Evolutionary conservation across 495 filamentous ascomycete genomes (phyloP).

Genomic region (Aspergillus homomorphus): DNA sequence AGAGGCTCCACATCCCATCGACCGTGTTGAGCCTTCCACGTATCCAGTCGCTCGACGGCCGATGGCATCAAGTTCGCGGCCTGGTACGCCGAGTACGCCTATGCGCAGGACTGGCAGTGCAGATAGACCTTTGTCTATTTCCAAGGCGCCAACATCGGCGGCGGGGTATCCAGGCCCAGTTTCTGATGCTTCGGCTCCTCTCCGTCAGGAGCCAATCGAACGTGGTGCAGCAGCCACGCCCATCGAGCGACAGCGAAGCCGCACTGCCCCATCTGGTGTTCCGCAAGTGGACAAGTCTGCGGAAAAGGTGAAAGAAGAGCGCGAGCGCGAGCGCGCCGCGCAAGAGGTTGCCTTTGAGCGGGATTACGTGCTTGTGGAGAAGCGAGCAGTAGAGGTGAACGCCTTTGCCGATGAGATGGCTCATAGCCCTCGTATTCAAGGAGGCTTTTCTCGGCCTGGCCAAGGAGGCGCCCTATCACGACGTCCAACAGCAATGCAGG

Average conservation of each 20-base stretch:
- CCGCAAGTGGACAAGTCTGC: slow-evolving; percentile 43
- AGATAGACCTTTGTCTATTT: slow-evolving; percentile 31
- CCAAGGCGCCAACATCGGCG: slow-evolving; percentile 28
- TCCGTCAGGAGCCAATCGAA: slow-evolving; percentile 50
- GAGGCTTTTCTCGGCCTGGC: slow-evolving; percentile 34
- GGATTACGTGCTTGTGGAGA: slow-evolving; percentile 95
- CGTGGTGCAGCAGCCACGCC: slow-evolving; percentile 30
- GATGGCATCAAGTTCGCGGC: slow-evolving; percentile 26
- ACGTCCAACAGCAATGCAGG: slow-evolving; percentile 62
- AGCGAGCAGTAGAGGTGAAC: slow-evolving; percentile 91
- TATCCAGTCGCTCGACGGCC: slow-evolving; percentile 28
- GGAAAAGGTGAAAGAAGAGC: slow-evolving; percentile 51
- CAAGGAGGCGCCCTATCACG: slow-evolving; percentile 54
- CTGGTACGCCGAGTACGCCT: slow-evolving; percentile 38
- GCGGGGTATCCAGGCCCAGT: slow-evolving; percentile 30
- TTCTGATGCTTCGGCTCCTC: slow-evolving; percentile 59
- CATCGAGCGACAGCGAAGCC: slow-evolving; percentile 51
- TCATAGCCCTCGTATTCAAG: slow-evolving; percentile 62
- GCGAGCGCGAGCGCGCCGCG: slow-evolving; percentile 69
- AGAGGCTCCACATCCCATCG: slow-evolving; percentile 24
- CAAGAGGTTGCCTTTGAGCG: slow-evolving; percentile 87
- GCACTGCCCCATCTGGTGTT: slow-evolving; percentile 46
- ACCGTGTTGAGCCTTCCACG: slow-evolving; percentile 25
- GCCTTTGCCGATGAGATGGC: slow-evolving; percentile 94
- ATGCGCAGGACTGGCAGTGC: slow-evolving; percentile 41